A percentile compares a stretch with the other conserved stretches of the same genome.
Evolutionary conservation across 192 early-diverging fungal species (phyloP).

Genomic region (Backusella tarrabulga): DNA sequence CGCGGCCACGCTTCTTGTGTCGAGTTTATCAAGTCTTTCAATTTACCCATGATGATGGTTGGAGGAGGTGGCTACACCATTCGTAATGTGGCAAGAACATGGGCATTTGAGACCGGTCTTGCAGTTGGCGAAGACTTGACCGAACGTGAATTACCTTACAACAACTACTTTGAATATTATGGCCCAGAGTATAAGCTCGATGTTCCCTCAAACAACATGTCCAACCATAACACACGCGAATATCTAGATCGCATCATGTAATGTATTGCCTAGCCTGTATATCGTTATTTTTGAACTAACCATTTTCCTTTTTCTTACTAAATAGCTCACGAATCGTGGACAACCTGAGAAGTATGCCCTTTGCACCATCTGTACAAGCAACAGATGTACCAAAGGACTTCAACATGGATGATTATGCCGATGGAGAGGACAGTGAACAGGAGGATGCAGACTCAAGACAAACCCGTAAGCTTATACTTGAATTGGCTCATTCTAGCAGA

Average conservation of each 20-base stretch:
- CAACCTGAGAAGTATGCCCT: slow-evolving; percentile 64
- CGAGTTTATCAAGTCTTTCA: slow-evolving; percentile 86
- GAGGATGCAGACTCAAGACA: slow-evolving; percentile 28
- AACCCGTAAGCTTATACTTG: slow-evolving; percentile 17
- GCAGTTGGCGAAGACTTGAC: slow-evolving; percentile 67
- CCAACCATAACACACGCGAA: slow-evolving; percentile 82
- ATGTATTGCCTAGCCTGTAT: background rate
- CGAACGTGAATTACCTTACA: slow-evolving; percentile 69
- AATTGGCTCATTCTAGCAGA: background rate
- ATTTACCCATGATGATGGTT: slow-evolving; percentile 87
- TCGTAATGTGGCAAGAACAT: slow-evolving; percentile 89
- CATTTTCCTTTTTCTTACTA: background rate
- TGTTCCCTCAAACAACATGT: slow-evolving; percentile 80
- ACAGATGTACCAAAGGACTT: slow-evolving; percentile 49
- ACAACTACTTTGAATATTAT: slow-evolving; percentile 88
- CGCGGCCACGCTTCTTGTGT: slow-evolving; percentile 94
- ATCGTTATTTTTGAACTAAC: background rate
- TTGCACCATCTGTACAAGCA: slow-evolving; percentile 84
- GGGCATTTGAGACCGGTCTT: slow-evolving; percentile 94
- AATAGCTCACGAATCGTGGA: slow-evolving; percentile 53
- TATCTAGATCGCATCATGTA: slow-evolving; percentile 77
- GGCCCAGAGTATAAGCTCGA: slow-evolving; percentile 88
- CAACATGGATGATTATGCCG: slow-evolving; percentile 32
- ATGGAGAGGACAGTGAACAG: slow-evolving; percentile 38
- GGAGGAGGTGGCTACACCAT: slow-evolving; percentile 99